Base-by-base conservation (phyloP, 1,284 basidiomycete species). In the Puccinia novopanici region DNA sequence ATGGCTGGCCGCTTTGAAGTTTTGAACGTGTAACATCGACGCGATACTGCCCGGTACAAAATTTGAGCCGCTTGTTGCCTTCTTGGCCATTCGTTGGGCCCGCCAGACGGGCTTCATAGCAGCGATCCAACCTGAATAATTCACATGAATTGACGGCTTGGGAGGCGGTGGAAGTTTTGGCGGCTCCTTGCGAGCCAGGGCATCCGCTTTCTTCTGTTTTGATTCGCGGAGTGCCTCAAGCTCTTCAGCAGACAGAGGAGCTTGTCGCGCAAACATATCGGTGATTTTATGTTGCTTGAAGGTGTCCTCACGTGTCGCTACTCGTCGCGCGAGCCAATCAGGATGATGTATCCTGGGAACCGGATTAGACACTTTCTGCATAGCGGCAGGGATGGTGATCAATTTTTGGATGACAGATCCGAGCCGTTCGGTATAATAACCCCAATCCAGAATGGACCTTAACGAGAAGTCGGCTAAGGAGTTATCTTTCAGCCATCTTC, bases 401-500 rank as follows among this genome's bases (percentile, higher is more conserved):
- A 99, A 89, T 85, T 99, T 99, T 87, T 99, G 97, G 81, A 99
- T 95, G 83, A 99, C 97, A 0, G 95, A 96, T 12, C 97, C 97
- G 50, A 99, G 88, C 34, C 97, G 92, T 85, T 99, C 97, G 84
- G 98, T 97, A 87, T 99, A 99, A 86, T 99, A 99, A 40, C 91
- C 89, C 97, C 97, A 99, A 86, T 99, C 97, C 82, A 99, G 89
- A 83, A 99, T 98, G 13, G 92, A 92, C 19, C 97, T 91, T 74
- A 99, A 88, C 81, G 99, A 95, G 84, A 99, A 98, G 84, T 91
- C 92, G 63, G 90, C 88, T 48, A 99, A 88, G 83, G 91, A 90
- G 85, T 91, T 93, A 86, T 99, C 95, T 86, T 95, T 97, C 81
- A 99, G 89, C 95, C 97, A 99, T 86, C 93, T 95, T 76, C 94